Evolutionary conservation across 2,329 filamentous ascomycete genomes (phyloP), one percentile per base, ranked within the genome.

Genomic region (Lecanoromycetidae sp.): DNA sequence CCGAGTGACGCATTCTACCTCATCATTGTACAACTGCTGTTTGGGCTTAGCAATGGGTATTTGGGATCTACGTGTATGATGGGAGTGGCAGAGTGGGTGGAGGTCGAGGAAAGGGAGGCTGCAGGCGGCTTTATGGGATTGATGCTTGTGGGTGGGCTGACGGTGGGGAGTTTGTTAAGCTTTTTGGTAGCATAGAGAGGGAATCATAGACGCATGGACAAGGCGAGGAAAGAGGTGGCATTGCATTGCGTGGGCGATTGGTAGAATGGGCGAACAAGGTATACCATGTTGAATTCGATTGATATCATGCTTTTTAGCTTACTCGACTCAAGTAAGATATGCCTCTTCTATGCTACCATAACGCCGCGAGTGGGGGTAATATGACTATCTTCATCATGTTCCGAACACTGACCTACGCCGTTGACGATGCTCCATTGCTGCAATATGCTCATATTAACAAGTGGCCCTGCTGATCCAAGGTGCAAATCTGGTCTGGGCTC

Each of bases 101-200:
- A 82, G 3, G 77, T 82, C 1, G 79, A 81, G 8, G 90, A 98
- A 68, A 74, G 84, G 27, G 87, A 94, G 67, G 88, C 87, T 5
- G 81, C 87, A 0, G 91, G 90, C 38, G 87, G 84, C 1, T 96
- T 96, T 62, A 96, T 98, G 91, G 83, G 84, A 3, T 64, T 95
- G 53, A 87, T 82, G 62, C 75, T 96, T n/a, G 85, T 95, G 15
- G 78, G 76, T 4, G 91, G 91, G 0, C 66, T 96, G 64, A 77
- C 87, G 2, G 72, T 74, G 20, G 91, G 91, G n/a, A 96, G 90
- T 66, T 64, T 96, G 57, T 63, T 93, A 61, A 96, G 88, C 62
- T 98, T 96, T 44, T 25, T 37, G 32, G 17, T 12, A 22, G 2
- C n/a, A 22, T 17, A 19, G 12, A 25, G 6, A 12, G 30, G 17